Evolutionary conservation across 345 rosid genomes (phyloP).

Genomic region (Cochlearia excelsa): DNA sequence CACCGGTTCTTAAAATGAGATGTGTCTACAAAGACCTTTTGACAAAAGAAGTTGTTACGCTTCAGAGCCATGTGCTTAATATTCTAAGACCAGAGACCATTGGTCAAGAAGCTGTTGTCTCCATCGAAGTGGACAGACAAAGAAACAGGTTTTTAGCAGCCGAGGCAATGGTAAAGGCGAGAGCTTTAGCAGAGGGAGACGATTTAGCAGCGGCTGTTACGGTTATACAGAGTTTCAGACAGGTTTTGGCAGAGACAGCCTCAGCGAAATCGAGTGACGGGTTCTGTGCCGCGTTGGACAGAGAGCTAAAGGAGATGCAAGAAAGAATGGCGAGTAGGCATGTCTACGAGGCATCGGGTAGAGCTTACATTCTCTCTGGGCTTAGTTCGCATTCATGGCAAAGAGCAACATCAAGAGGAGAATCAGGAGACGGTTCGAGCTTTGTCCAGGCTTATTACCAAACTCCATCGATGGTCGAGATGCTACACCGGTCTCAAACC

Average conservation of each 20-base stretch:
- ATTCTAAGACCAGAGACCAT: constrained; percentile 59
- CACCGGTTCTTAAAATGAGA: constrained; percentile 63
- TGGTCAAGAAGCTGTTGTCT: constrained; percentile 47
- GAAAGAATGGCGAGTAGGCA: constrained; percentile 94
- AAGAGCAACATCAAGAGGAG: constrained; percentile 96
- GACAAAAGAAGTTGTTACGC: constrained; percentile 53
- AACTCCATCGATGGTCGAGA: constrained; percentile 91
- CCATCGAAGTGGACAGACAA: constrained; percentile 92
- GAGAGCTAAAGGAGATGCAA: constrained; percentile 95
- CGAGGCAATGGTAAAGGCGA: constrained; percentile 77
- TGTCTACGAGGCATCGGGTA: constrained; percentile 85
- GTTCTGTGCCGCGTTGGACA: constrained; percentile 73
- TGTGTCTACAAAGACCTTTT: constrained; percentile 79
- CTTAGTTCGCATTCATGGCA: constrained; percentile 99
- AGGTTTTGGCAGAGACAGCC: constrained; percentile 51
- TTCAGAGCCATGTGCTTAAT: constrained; percentile 51
- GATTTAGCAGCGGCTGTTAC: constrained; percentile 69
- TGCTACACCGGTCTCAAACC: constrained; percentile 84
- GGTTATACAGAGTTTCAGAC: constrained; percentile 61
- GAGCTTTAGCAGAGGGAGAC: constrained; percentile 73
- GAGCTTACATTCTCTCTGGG: constrained; percentile 95
- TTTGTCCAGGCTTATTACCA: constrained; percentile 69
- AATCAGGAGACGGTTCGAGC: constrained; percentile 82
- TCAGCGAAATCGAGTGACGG: constrained; percentile 69
- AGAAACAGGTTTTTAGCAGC: constrained; percentile 88